phyloP scores from a whole-genome alignment of 2,329 filamentous ascomycete genomes.

The Trichophyton benhamiae region DNA sequence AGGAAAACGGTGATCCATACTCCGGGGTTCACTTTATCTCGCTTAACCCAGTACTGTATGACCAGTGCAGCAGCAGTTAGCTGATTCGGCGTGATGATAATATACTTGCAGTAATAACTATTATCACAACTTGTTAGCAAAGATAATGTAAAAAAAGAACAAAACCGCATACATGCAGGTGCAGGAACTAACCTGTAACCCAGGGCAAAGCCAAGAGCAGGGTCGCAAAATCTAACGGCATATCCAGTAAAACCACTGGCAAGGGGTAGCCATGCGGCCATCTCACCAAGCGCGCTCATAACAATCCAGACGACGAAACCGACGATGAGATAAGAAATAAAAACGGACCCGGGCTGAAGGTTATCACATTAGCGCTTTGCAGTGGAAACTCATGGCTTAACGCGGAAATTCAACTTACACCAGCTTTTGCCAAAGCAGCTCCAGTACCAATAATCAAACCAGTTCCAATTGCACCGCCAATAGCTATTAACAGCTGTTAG shows the following conservation, averaged over 20 bases:
- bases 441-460: slow-evolving; percentile 45
- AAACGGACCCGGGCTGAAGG: slow-evolving; percentile 27
- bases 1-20: slow-evolving; percentile 67
- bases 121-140: slow-evolving; percentile 28
- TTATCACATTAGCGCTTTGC: slow-evolving; percentile 8
- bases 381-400: not conserved
- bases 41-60: slow-evolving; percentile 61
- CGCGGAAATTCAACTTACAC: slow-evolving; percentile 20
- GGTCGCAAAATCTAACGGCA: slow-evolving; percentile 34
- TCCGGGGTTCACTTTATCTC: slow-evolving; percentile 58
- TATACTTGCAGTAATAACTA: slow-evolving; percentile 58
- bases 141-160: not conserved
- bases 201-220: slow-evolving; percentile 37
- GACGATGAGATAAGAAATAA: slow-evolving; percentile 34
- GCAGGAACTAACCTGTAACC: slow-evolving; percentile 37
- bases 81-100: slow-evolving; percentile 76
- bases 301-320: slow-evolving; percentile 60
- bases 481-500: slow-evolving; percentile 19
- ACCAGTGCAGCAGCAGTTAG: slow-evolving; percentile 68
- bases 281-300: slow-evolving; percentile 36
- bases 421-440: slow-evolving; percentile 33
- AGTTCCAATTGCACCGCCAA: slow-evolving; percentile 47
- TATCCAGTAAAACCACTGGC: slow-evolving; percentile 38
- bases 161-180: slow-evolving; percentile 18
- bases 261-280: slow-evolving; percentile 39